phyloP scores from a whole-genome alignment of 352 stramenopile species.

The Pythium coloratum region DNA sequence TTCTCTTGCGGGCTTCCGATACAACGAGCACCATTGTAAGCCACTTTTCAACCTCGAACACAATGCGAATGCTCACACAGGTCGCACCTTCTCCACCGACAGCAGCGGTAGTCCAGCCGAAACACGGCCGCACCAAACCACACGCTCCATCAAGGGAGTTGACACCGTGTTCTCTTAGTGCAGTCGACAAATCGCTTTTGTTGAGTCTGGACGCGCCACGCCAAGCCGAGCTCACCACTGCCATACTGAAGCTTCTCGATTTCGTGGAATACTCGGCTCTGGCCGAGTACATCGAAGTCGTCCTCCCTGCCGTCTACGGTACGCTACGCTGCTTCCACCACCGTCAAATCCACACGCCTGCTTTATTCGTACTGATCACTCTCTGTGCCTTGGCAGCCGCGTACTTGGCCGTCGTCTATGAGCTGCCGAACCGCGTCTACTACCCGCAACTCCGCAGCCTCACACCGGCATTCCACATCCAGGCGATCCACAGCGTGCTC shows the following conservation, averaged over 20 bases:
- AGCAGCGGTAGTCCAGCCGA: neutral
- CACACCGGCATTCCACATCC: too few relatives aligned
- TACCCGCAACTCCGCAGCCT: too few relatives aligned
- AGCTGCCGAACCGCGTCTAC: too few relatives aligned
- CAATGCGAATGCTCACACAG: neutral
- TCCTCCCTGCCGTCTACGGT: slow-evolving; percentile 11
- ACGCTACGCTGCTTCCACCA: neutral
- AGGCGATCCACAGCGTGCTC: too few relatives aligned
- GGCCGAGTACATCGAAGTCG: slow-evolving; percentile 9
- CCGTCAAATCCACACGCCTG: too few relatives aligned
- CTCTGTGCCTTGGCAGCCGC: too few relatives aligned
- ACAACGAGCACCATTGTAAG: too few relatives aligned
- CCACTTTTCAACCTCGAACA: too few relatives aligned
- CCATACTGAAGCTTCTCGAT: neutral
- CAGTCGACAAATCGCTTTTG: neutral
- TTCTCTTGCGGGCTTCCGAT: neutral
- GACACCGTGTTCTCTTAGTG: too few relatives aligned
- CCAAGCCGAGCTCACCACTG: neutral
- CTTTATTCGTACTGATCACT: too few relatives aligned
- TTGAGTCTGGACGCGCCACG: neutral
- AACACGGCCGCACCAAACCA: neutral
- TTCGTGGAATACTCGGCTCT: slow-evolving; percentile 3
- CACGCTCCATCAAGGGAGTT: too few relatives aligned
- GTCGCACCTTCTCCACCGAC: neutral
- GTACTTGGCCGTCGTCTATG: too few relatives aligned